These are phyloP conservation scores for Candida pseudoglaebosa DNA, from an alignment of 805 yeast genomes.

Conservation along the genomic window DNA sequence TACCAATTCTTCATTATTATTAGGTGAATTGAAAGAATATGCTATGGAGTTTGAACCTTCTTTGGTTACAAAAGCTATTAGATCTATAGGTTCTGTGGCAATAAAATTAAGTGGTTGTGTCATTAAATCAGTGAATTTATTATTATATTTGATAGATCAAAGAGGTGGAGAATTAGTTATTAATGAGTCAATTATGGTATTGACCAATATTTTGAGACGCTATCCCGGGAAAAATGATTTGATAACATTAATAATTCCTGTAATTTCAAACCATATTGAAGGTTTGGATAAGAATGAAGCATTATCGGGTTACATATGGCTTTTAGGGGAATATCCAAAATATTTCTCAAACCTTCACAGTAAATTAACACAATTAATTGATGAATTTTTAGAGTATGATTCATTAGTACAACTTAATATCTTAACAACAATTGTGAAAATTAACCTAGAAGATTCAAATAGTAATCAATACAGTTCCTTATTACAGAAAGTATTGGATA, in stretches of 20 bases:
- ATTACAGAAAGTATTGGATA: conserved; percentile 57
- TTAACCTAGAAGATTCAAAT: conserved; percentile 27
- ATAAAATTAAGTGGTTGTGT: conserved; percentile 54
- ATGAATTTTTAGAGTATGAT: conserved; percentile 55
- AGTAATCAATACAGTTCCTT: conserved; percentile 28
- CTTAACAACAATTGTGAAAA: conserved; percentile 59
- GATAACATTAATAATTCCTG: conserved; percentile 51
- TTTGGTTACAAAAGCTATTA: conserved; percentile 62
- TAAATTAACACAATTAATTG: conserved; percentile 44
- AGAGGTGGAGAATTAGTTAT: conserved; percentile 58
- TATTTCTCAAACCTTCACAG: conserved; percentile 52
- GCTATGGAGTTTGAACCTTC: conserved; percentile 83
- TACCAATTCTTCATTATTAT: conserved; percentile 51
- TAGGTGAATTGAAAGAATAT: conserved; percentile 74
- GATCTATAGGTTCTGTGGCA: conserved; percentile 69
- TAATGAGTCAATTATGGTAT: conserved; percentile 57
- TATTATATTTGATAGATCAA: conserved; percentile 58
- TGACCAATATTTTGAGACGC: conserved; percentile 64
- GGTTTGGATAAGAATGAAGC: conserved; percentile 48
- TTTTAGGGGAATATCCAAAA: conserved; percentile 66
- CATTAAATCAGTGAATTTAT: conserved; percentile 55
- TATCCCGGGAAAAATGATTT: conserved; percentile 51
- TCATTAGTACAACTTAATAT: conserved; percentile 56
- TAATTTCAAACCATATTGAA: conserved; percentile 46
- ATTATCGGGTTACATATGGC: conserved; percentile 61